phyloP scores from a whole-genome alignment of 805 yeast genomes.

The Candida tallmaniae region DNA sequence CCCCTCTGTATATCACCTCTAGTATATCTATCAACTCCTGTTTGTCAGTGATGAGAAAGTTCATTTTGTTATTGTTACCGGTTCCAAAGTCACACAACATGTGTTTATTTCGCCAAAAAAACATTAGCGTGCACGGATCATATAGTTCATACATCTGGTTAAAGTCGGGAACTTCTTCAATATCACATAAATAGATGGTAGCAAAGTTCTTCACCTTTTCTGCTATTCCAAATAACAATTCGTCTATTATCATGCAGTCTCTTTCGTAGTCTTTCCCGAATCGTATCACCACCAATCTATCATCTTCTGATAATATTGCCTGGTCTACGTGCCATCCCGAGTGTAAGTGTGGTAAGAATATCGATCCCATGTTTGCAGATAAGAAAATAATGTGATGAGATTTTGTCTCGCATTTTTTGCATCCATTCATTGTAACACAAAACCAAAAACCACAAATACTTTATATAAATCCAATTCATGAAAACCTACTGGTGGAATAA shows the following conservation, averaged over 20 bases:
- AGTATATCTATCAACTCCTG: constrained; percentile 90
- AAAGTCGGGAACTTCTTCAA: constrained; percentile 85
- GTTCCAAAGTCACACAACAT: constrained; percentile 99
- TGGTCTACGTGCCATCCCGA: constrained; percentile 98
- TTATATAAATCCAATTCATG: no score
- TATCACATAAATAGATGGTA: constrained; percentile 82
- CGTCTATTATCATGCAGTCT: constrained; percentile 90
- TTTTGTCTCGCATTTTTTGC: constrained; percentile 7
- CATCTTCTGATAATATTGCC: constrained; percentile 89
- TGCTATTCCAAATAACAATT: constrained; percentile 69
- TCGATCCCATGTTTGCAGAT: constrained; percentile 62
- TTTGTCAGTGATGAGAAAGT: constrained; percentile 66
- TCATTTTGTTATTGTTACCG: constrained; percentile 92
- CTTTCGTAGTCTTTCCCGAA: constrained; percentile 78
- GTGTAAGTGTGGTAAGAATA: constrained; percentile 72
- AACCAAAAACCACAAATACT: no score
- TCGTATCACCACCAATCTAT: constrained; percentile 78
- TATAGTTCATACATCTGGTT: constrained; percentile 82
- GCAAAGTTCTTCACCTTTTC: constrained; percentile 87
- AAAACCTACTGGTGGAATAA: constrained; percentile 2
- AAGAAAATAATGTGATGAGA: constrained; percentile 1
- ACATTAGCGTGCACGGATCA: constrained; percentile 92
- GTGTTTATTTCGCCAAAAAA: constrained; percentile 87
- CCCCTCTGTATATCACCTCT: constrained; percentile 88
- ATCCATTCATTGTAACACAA: no score